Evolutionary conservation across 1,139 yeast species (phyloP).

Genomic region (Pichia terricola): DNA sequence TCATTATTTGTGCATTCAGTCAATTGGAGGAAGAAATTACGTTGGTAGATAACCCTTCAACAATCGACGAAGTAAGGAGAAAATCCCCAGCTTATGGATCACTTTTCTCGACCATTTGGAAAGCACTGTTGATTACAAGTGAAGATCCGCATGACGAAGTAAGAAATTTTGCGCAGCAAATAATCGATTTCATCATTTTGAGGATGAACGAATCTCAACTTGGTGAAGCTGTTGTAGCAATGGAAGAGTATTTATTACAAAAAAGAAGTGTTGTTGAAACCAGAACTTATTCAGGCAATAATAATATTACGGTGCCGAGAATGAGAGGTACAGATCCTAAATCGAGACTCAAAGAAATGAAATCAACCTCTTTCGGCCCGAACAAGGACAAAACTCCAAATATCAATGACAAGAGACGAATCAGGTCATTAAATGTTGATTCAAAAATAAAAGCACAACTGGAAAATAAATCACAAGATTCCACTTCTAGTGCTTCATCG

Average conservation of each 20-base stretch:
- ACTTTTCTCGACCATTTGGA: slow-evolving; percentile 83
- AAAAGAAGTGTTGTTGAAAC: slow-evolving; percentile 25
- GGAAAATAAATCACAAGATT: slow-evolving; percentile 1
- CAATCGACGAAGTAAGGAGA: slow-evolving; percentile 50
- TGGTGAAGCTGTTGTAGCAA: slow-evolving; percentile 50
- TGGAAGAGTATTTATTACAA: slow-evolving; percentile 54
- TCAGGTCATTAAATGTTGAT: slow-evolving; percentile 18
- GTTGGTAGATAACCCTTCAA: slow-evolving; percentile 50
- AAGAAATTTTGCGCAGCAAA: slow-evolving; percentile 58
- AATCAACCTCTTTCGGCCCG: neutral
- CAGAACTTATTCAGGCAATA: neutral
- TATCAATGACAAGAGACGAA: slow-evolving; percentile 11
- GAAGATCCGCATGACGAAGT: slow-evolving; percentile 90
- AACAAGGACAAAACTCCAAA: neutral
- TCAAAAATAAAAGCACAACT: slow-evolving; percentile 6
- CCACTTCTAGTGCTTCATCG: slow-evolving; percentile 25
- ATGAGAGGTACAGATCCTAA: too few relatives aligned
- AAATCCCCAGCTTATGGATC: slow-evolving; percentile 76
- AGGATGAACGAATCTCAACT: slow-evolving; percentile 56
- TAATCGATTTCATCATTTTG: slow-evolving; percentile 66
- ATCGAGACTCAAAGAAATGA: neutral
- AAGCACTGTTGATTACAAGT: slow-evolving; percentile 65
- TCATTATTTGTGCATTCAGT: slow-evolving; percentile 79
- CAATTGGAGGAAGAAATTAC: slow-evolving; percentile 77
- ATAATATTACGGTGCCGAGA: neutral